These are phyloP conservation scores for Carex littledalei DNA, from an alignment of 176 grass and related monocot genomes.

Conservation along the genomic window DNA sequence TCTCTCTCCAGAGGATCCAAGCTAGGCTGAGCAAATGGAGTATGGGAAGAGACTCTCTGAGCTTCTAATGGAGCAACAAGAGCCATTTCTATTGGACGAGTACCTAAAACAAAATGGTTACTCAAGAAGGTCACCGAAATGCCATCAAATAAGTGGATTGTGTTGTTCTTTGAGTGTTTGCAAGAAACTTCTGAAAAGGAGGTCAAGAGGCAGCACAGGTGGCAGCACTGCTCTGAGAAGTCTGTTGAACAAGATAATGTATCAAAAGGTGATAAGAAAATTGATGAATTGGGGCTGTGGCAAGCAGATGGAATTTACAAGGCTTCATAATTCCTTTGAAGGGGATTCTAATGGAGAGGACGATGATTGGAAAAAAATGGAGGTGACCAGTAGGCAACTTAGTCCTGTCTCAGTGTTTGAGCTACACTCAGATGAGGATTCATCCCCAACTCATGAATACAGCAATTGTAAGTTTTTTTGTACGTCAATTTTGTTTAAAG, in stretches of 20 bases:
- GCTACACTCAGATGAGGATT: constrained; percentile 48
- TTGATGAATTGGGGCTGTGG: constrained; percentile 25
- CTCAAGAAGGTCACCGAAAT: constrained; percentile 19
- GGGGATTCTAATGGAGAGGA: constrained; percentile 17
- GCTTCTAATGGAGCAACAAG: constrained; percentile 91
- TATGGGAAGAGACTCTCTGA: constrained; percentile 78
- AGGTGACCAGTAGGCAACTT: constrained; percentile 53
- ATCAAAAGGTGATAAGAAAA: constrained; percentile 24
- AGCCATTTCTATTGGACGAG: constrained; percentile 82
- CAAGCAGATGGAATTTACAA: constrained; percentile 19
- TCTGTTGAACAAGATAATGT: constrained; percentile 21
- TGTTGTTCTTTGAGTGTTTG: constrained; percentile 39
- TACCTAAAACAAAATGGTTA: constrained; percentile 44
- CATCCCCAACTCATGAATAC: constrained; percentile 23
- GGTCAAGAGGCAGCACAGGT: constrained; percentile 48
- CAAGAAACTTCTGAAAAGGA: constrained; percentile 45
- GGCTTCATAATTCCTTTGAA: constrained; percentile 17
- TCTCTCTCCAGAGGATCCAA: constrained; percentile 28
- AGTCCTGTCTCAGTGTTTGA: constrained; percentile 94
- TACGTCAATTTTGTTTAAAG: background rate
- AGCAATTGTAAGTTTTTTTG: constrained; percentile 18
- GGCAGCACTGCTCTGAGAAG: constrained; percentile 9
- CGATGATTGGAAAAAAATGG: constrained; percentile 37
- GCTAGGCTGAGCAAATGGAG: constrained; percentile 29
- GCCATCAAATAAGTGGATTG: background rate